Conservation (phyloP, 176 grass and related monocot genomes). For the Echinochloa phyllopogon region DNA sequence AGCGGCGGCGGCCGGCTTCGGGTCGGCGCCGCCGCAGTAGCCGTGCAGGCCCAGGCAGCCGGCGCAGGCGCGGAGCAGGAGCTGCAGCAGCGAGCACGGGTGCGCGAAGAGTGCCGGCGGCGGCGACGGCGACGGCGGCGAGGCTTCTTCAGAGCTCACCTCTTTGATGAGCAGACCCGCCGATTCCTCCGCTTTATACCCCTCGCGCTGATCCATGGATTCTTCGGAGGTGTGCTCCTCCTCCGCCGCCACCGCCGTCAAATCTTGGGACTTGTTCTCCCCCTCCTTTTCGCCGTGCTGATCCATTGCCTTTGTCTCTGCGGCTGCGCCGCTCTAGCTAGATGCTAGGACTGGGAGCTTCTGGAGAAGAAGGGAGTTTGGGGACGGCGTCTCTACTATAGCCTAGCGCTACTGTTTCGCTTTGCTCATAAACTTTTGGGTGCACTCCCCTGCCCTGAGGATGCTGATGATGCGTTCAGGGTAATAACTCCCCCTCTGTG, state of each 20-base stretch:
- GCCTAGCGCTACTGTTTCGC: conserved; percentile 5
- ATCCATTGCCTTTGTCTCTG: conserved; percentile 3
- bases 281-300: background rate
- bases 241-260: background rate
- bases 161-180: background rate
- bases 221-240: background rate
- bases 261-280: background rate
- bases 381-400: background rate
- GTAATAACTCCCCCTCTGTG: conserved; percentile 33
- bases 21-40: background rate
- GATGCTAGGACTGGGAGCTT: conserved; percentile 19
- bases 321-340: conserved; percentile 4
- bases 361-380: background rate
- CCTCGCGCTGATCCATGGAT: background rate
- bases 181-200: background rate
- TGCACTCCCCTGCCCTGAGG: background rate
- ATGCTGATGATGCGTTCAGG: conserved; percentile 23
- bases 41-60: conserved; percentile 42
- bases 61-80: conserved; percentile 37
- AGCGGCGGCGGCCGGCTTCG: background rate
- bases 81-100: conserved; percentile 53
- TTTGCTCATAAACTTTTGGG: conserved; percentile 26
- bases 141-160: background rate
- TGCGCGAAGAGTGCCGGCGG: conserved; percentile 1
- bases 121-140: conserved; percentile 22